Percentiles rank a stretch among this genome's conserved stretches.
phyloP scores from a whole-genome alignment of 2,329 filamentous ascomycete species.

The Botrytis tulipae region DNA sequence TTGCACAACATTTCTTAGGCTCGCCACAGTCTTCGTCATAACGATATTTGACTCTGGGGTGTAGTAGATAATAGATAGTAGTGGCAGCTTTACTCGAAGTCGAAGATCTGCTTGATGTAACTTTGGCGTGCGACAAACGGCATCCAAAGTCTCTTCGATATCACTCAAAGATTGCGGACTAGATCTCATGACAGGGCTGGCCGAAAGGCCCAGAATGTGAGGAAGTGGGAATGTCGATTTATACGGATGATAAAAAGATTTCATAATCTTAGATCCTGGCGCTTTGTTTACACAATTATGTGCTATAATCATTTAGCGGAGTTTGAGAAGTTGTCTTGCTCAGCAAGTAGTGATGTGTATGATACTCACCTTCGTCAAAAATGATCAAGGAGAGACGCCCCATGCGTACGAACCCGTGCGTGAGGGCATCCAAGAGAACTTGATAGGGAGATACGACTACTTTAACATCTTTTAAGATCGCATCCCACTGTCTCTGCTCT shows the following conservation, averaged over 20 bases:
- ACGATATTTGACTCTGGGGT: background rate
- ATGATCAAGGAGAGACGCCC: conserved; percentile 54
- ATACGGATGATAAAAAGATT: conserved; percentile 34
- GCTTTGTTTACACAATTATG: conserved; percentile 38
- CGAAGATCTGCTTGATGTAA: conserved; percentile 50
- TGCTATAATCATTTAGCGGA: conserved; percentile 27
- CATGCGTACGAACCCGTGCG: conserved; percentile 60
- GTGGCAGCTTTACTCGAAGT: conserved; percentile 33
- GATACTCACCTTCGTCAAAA: conserved; percentile 60
- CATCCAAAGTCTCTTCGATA: conserved; percentile 55
- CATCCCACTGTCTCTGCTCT: conserved; percentile 58
- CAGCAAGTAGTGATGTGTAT: background rate
- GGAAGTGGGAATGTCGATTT: conserved; percentile 30
- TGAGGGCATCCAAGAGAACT: conserved; percentile 58
- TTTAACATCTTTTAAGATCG: conserved; percentile 52
- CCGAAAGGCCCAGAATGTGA: conserved; percentile 38
- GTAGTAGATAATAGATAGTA: conserved; percentile 30
- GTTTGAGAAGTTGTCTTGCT: background rate
- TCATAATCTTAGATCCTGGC: conserved; percentile 38
- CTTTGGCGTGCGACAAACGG: conserved; percentile 55
- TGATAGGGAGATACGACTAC: conserved; percentile 63
- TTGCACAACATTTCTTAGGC: conserved; percentile 27
- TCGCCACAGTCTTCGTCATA: conserved; percentile 27
- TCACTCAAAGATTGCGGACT: conserved; percentile 29
- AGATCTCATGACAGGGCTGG: conserved; percentile 38